Evolutionary conservation across 2,329 filamentous ascomycete species (phyloP).

Genomic region (Claviceps sp.): DNA sequence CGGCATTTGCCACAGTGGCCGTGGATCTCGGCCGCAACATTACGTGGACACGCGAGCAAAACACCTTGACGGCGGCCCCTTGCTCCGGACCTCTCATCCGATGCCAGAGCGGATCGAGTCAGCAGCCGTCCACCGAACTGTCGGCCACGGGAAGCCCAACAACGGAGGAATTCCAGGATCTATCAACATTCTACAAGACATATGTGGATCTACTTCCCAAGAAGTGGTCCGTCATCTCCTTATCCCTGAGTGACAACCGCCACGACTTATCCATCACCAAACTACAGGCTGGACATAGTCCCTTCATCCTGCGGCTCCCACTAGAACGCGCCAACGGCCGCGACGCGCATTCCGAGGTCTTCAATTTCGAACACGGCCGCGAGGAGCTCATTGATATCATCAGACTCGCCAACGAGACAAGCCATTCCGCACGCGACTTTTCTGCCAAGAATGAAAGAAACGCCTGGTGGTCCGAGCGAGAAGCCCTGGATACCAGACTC

Average conservation of each 20-base stretch:
- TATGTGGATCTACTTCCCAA: conserved; percentile 77
- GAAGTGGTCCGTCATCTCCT: conserved; percentile 73
- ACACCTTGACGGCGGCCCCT: conserved; percentile 22
- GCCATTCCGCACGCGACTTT: conserved; percentile 59
- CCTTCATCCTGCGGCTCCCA: conserved; percentile 78
- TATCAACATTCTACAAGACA: conserved; percentile 57
- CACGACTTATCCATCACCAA: conserved; percentile 86
- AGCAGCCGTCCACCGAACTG: neutral
- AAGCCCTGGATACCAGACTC: conserved; percentile 64
- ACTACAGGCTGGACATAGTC: conserved; percentile 58
- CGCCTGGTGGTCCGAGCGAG: conserved; percentile 82
- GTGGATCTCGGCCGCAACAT: conserved; percentile 59
- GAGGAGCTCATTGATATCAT: conserved; percentile 75
- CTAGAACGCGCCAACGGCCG: conserved; percentile 70
- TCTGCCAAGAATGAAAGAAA: conserved; percentile 60
- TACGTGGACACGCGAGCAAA: conserved; percentile 52
- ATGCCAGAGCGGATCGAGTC: conserved; percentile 13
- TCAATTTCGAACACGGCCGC: conserved; percentile 70
- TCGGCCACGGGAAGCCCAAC: conserved; percentile 9
- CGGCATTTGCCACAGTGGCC: conserved; percentile 47
- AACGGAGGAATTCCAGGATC: conserved; percentile 34
- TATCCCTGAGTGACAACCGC: conserved; percentile 68
- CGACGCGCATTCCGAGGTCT: conserved; percentile 64
- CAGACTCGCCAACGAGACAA: conserved; percentile 65
- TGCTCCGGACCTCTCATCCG: conserved; percentile 16